These are phyloP conservation scores for Clonostachys byssicola DNA, from an alignment of 2,329 filamentous ascomycete species.

Conservation along the genomic window DNA sequence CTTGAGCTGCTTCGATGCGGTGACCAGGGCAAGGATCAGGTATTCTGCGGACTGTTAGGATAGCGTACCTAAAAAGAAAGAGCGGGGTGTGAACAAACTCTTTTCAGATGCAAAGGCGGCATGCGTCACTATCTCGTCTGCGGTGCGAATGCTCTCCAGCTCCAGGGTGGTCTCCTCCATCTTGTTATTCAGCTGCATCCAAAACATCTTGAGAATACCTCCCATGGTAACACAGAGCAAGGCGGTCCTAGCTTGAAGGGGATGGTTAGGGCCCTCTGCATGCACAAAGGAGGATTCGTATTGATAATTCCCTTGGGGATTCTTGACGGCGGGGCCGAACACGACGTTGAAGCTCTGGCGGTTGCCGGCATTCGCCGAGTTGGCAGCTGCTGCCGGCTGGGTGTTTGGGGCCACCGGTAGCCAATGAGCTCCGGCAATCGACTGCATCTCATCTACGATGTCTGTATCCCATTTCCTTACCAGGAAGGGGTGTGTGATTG, in stretches of 20 bases:
- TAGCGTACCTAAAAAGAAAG: background rate
- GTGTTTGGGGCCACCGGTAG: conserved; percentile 49
- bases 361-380: background rate
- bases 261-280: conserved; percentile 69
- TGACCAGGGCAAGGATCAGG: conserved; percentile 63
- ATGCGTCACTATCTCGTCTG: conserved; percentile 76
- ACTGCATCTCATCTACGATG: conserved; percentile 67
- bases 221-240: conserved; percentile 73
- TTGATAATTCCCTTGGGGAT: conserved; percentile 55
- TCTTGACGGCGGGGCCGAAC: conserved; percentile 60
- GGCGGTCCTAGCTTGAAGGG: conserved; percentile 65
- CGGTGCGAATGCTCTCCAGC: conserved; percentile 67
- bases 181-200: conserved; percentile 67
- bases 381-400: background rate
- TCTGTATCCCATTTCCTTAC: conserved; percentile 63
- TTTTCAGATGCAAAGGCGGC: conserved; percentile 72
- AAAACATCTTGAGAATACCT: conserved; percentile 72
- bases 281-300: conserved; percentile 65
- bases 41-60: conserved; percentile 31
- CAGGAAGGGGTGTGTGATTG: conserved; percentile 67
- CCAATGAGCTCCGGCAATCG: conserved; percentile 85
- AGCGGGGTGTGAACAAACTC: conserved; percentile 38
- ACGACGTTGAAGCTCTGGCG: conserved; percentile 37
- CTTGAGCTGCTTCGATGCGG: conserved; percentile 67
- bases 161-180: conserved; percentile 72